Percentiles rank a stretch among this genome's conserved stretches.
These are phyloP conservation scores for Rhodamnia rubescens DNA, from an alignment of 345 rosid species.

Conservation along the genomic window DNA sequence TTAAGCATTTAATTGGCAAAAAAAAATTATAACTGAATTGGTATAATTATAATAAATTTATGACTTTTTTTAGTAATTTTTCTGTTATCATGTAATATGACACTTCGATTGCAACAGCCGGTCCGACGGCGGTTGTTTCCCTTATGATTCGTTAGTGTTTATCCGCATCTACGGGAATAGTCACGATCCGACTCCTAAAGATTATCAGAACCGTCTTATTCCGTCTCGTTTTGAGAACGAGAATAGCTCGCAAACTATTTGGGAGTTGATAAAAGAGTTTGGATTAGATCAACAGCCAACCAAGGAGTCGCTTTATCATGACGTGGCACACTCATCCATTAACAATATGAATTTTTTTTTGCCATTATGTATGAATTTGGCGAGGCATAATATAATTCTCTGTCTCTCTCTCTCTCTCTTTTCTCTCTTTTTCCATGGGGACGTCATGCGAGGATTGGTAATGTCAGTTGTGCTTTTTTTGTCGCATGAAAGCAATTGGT, in stretches of 20 bases:
- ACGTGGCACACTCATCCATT: conserved; percentile 17
- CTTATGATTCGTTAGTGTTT: background rate
- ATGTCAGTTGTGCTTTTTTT: background rate
- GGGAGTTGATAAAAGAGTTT: background rate
- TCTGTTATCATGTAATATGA: too few relatives aligned
- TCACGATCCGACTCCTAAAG: background rate
- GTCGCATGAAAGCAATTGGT: background rate
- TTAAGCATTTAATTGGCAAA: too few relatives aligned
- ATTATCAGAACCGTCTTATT: background rate
- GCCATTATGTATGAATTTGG: background rate
- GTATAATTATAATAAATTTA: too few relatives aligned
- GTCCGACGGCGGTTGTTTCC: background rate
- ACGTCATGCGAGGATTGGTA: background rate
- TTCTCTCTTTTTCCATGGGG: background rate
- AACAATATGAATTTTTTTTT: too few relatives aligned
- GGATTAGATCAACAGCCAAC: background rate
- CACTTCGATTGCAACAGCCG: background rate
- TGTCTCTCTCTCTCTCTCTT: background rate
- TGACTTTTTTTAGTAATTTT: too few relatives aligned
- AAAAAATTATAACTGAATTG: too few relatives aligned
- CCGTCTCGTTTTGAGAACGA: background rate
- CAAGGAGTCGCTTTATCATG: background rate
- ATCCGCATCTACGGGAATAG: background rate
- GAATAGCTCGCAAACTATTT: background rate
- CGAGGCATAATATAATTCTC: background rate